These are phyloP conservation scores for Cutaneotrichosporon daszewskae DNA, from an alignment of 1,284 basidiomycete species.

Conservation along the genomic window DNA sequence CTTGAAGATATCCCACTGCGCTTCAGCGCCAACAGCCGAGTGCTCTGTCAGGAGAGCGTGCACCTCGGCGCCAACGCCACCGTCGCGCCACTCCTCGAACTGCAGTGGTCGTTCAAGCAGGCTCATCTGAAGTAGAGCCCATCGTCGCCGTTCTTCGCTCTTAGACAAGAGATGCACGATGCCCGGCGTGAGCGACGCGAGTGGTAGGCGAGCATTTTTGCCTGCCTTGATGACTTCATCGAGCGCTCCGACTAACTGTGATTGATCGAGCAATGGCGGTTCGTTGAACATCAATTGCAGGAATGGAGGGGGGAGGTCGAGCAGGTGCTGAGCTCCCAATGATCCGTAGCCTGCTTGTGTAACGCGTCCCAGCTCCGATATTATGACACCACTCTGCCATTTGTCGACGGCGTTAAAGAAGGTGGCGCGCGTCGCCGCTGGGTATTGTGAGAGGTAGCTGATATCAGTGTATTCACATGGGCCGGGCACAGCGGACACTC, in stretches of 20 bases:
- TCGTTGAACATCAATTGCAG: conserved; percentile 66
- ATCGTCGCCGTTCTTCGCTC: conserved; percentile 14
- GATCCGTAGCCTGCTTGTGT: conserved; percentile 12
- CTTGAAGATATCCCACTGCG: conserved; percentile 21
- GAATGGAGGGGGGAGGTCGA: conserved; percentile 50
- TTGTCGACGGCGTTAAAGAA: conserved; percentile 64
- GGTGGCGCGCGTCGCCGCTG: conserved; percentile 44
- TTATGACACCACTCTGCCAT: conserved; percentile 55
- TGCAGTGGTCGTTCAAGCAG: conserved; percentile 16
- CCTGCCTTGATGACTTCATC: conserved; percentile 20
- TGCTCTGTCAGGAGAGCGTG: conserved; percentile 20
- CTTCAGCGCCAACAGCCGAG: conserved; percentile 5
- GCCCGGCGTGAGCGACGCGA: conserved; percentile 25
- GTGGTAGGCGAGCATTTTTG: conserved; percentile 6
- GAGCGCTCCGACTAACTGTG: conserved; percentile 48
- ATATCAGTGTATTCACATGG: background rate
- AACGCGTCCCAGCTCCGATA: conserved; percentile 16
- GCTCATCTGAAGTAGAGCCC: conserved; percentile 26
- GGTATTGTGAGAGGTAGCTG: conserved; percentile 45
- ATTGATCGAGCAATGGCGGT: conserved; percentile 56
- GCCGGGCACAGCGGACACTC: conserved; percentile 41
- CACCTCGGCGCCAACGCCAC: conserved; percentile 28
- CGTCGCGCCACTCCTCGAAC: conserved; percentile 30
- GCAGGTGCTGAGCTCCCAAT: too few relatives aligned
- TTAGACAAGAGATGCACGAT: conserved; percentile 27